Evolutionary conservation across 352 stramenopile genomes (phyloP).

Genomic region (Pythium brassicae): DNA sequence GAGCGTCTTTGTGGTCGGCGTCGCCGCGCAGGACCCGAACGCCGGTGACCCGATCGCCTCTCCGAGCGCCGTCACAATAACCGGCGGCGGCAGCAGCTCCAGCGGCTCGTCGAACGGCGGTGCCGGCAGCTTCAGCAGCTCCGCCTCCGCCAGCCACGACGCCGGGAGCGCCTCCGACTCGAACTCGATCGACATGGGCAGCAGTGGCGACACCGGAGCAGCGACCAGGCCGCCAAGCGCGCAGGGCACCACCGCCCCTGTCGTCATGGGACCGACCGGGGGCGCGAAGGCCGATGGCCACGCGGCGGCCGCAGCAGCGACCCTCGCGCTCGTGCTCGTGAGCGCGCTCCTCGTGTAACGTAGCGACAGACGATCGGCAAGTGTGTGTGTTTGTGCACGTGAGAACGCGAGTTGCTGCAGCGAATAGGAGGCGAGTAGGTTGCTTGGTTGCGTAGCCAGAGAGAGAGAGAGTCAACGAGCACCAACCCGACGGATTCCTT

Average conservation of each 20-base stretch:
- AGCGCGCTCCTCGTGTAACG: neutral
- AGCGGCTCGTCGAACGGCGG: neutral
- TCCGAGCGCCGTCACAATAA: neutral
- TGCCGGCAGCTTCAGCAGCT: neutral
- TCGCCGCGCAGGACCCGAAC: neutral
- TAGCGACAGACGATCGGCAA: neutral
- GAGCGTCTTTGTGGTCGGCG: neutral
- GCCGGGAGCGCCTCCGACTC: neutral
- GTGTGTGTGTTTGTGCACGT: no score
- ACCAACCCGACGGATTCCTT: no score
- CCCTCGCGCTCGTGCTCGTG: neutral
- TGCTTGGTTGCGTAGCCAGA: no score
- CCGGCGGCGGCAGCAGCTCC: neutral
- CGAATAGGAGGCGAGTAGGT: no score
- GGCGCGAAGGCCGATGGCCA: neutral
- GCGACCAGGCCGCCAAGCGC: neutral
- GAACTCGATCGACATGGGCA: neutral
- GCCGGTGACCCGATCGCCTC: neutral
- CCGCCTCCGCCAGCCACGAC: neutral
- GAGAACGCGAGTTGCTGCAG: no score
- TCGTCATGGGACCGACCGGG: neutral
- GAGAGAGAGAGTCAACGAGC: no score
- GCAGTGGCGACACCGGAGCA: neutral
- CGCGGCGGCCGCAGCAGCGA: neutral
- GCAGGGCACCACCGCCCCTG: neutral